Percentiles rank a stretch among this genome's conserved stretches.
These are phyloP conservation scores for Colletotrichum tropicale DNA, from an alignment of 2,329 filamentous ascomycete species.

Conservation along the genomic window DNA sequence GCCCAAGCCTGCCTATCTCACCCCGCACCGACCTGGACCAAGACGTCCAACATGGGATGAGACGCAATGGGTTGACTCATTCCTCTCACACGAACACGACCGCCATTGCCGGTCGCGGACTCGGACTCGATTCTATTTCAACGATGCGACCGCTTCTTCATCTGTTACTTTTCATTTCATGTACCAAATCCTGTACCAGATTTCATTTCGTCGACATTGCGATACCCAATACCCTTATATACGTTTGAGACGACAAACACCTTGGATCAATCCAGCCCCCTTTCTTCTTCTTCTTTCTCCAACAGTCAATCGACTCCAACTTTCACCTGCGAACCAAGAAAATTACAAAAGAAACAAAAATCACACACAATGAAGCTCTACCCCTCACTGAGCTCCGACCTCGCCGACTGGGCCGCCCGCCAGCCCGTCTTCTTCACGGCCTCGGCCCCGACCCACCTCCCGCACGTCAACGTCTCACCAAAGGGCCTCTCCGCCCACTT, in stretches of 20 bases:
- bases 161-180: neutral
- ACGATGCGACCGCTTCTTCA: neutral
- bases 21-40: neutral
- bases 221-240: conserved; percentile 17
- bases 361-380: conserved; percentile 62
- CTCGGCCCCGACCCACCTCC: conserved; percentile 69
- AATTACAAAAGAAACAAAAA: neutral
- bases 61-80: conserved; percentile 15
- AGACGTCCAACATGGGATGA: neutral
- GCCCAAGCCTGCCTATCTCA: neutral
- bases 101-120: neutral
- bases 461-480: conserved; percentile 78
- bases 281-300: neutral
- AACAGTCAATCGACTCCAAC: neutral
- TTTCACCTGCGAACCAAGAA: neutral
- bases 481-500: conserved; percentile 72
- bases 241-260: neutral
- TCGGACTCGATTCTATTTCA: neutral
- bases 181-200: conserved; percentile 7
- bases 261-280: neutral
- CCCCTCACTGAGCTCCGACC: conserved; percentile 55
- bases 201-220: conserved; percentile 2
- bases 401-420: conserved; percentile 66
- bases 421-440: conserved; percentile 80
- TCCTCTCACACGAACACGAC: neutral